Conservation (phyloP, 2,329 filamentous ascomycete species). For the Aspergillus fumigatus region DNA sequence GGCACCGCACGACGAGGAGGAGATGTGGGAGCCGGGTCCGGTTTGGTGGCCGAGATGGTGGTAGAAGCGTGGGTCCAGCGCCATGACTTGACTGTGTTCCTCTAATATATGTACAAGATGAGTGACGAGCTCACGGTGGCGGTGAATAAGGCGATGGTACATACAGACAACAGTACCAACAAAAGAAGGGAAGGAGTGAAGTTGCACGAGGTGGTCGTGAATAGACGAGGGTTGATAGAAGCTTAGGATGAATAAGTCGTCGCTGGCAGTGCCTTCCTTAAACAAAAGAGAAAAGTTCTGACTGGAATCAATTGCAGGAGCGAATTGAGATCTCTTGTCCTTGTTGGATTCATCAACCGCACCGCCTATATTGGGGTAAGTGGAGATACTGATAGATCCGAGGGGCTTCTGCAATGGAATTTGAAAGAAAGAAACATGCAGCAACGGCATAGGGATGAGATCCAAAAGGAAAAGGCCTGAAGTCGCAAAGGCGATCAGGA, state of each 20-base stretch:
- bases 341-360: neutral
- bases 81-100: slow-evolving; percentile 35
- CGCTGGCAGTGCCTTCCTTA: neutral
- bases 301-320: neutral
- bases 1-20: slow-evolving; percentile 28
- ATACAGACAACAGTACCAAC: slow-evolving; percentile 31
- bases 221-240: slow-evolving; percentile 8
- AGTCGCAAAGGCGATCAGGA: neutral
- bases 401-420: slow-evolving; percentile 16
- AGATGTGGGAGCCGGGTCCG: slow-evolving; percentile 32
- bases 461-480: neutral
- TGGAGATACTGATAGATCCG: slow-evolving; percentile 3
- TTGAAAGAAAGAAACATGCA: slow-evolving; percentile 21
- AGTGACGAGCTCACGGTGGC: slow-evolving; percentile 38
- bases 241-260: neutral
- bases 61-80: slow-evolving; percentile 39
- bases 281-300: neutral
- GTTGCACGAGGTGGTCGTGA: neutral
- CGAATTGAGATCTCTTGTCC: neutral
- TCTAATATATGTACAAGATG: slow-evolving; percentile 38
- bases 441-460: slow-evolving; percentile 3
- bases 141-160: slow-evolving; percentile 36
- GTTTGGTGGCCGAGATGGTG: slow-evolving; percentile 26
- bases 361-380: slow-evolving; percentile 3
- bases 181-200: slow-evolving; percentile 10